Conservation (phyloP, 345 rosid species). For the Boechera divaricarpa region DNA sequence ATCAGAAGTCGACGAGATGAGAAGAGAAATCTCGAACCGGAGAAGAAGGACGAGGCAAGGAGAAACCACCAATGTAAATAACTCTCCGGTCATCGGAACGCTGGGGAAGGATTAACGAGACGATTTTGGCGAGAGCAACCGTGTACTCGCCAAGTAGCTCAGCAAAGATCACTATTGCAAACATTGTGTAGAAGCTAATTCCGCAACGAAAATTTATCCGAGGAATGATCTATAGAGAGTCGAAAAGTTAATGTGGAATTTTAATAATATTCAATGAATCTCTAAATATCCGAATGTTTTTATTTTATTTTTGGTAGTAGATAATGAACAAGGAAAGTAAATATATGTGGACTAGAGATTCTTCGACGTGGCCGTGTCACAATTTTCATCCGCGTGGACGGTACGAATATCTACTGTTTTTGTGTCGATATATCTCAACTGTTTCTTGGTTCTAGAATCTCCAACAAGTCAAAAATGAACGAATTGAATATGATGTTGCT, state of each 20-base stretch:
- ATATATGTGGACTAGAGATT: slow-evolving; percentile 23
- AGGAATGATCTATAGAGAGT: too few relatives aligned
- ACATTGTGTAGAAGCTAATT: slow-evolving; percentile 40
- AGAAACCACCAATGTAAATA: background rate
- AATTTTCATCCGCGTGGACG: background rate
- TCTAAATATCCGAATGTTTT: background rate
- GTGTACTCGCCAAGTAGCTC: slow-evolving; percentile 57
- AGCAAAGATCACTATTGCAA: slow-evolving; percentile 50
- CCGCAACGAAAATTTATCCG: too few relatives aligned
- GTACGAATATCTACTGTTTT: slow-evolving; percentile 2
- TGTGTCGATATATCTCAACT: background rate
- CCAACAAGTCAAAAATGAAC: slow-evolving; percentile 35
- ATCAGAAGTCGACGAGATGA: background rate
- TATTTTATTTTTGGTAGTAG: background rate
- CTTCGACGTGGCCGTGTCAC: slow-evolving; percentile 12
- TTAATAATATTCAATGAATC: background rate
- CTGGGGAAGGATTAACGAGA: slow-evolving; percentile 39
- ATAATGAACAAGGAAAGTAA: background rate
- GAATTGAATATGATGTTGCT: slow-evolving; percentile 22
- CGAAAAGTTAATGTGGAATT: too few relatives aligned
- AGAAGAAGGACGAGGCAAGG: background rate
- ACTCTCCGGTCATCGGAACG: background rate
- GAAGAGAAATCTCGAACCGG: background rate
- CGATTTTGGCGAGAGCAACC: slow-evolving; percentile 48
- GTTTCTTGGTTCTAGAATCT: slow-evolving; percentile 20